Evolutionary conservation across 176 grass and related monocot genomes (phyloP).

Genomic region (Triticum dicoccoides): DNA sequence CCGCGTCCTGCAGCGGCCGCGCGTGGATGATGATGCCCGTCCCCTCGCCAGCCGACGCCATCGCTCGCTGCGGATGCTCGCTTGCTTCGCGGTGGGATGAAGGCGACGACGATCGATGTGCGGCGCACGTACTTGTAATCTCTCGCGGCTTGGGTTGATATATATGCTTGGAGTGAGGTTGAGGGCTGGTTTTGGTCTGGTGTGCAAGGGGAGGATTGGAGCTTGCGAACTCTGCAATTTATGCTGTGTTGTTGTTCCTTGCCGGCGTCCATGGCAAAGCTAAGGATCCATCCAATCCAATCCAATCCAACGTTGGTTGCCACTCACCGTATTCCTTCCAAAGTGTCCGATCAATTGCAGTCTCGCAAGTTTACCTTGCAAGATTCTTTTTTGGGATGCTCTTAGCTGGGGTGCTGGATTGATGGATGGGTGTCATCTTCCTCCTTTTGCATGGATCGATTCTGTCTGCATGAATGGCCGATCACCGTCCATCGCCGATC

Average conservation of each 20-base stretch:
- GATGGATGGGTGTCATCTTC: neutral
- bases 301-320: neutral
- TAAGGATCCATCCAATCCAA: neutral
- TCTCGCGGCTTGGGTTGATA: neutral
- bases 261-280: neutral
- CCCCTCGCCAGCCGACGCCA: neutral
- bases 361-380: neutral
- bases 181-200: slow-evolving; percentile 13
- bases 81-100: neutral
- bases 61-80: neutral
- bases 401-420: too few relatives aligned
- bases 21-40: slow-evolving; percentile 19
- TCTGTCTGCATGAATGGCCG: neutral
- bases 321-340: neutral
- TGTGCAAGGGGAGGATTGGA: slow-evolving; percentile 14
- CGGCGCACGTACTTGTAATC: slow-evolving; percentile 2
- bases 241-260: neutral
- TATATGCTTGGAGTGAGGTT: slow-evolving; percentile 42
- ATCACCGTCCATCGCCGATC: neutral
- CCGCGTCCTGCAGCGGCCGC: neutral
- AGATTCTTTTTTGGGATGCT: neutral
- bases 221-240: slow-evolving; percentile 12
- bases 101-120: neutral
- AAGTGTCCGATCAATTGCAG: neutral
- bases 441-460: neutral